Evolutionary conservation across 495 filamentous ascomycete species (phyloP).

Genomic region (Cercophora scortea): DNA sequence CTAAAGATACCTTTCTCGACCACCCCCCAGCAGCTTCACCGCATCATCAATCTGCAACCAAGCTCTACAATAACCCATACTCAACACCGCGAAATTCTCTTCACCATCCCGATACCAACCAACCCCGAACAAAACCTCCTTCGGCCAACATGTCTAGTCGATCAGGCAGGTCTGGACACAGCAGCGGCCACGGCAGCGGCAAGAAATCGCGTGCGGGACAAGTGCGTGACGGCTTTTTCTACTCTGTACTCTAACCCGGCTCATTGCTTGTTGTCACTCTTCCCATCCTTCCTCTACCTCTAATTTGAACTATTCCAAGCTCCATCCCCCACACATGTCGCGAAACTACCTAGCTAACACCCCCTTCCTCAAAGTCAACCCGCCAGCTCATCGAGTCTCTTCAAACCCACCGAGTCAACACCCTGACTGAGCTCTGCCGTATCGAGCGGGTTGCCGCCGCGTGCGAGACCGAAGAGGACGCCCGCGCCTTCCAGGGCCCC

Average conservation of each 20-base stretch:
- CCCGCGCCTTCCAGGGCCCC: constrained; percentile 44
- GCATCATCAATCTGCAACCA: too few relatives aligned
- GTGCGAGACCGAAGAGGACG: constrained; percentile 47
- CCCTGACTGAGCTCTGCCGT: constrained; percentile 64
- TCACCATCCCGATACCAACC: too few relatives aligned
- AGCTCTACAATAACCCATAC: too few relatives aligned
- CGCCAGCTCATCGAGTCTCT: constrained; percentile 45
- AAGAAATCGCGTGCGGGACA: background rate
- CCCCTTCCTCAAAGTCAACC: constrained; percentile 12
- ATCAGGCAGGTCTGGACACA: too few relatives aligned
- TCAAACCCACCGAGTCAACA: constrained; percentile 60
- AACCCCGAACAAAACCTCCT: too few relatives aligned
- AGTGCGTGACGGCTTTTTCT: background rate
- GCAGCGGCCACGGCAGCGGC: too few relatives aligned
- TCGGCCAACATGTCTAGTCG: too few relatives aligned
- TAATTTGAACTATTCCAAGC: background rate
- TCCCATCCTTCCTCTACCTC: background rate
- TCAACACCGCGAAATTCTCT: too few relatives aligned
- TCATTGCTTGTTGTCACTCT: too few relatives aligned
- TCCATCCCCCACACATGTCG: too few relatives aligned
- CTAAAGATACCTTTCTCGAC: too few relatives aligned
- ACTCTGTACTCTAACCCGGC: background rate
- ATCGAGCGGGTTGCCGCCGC: constrained; percentile 59
- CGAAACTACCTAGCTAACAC: background rate
- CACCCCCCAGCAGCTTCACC: too few relatives aligned